phyloP scores from a whole-genome alignment of 2,329 filamentous ascomycete species.

The Colletotrichum cuscutae region DNA sequence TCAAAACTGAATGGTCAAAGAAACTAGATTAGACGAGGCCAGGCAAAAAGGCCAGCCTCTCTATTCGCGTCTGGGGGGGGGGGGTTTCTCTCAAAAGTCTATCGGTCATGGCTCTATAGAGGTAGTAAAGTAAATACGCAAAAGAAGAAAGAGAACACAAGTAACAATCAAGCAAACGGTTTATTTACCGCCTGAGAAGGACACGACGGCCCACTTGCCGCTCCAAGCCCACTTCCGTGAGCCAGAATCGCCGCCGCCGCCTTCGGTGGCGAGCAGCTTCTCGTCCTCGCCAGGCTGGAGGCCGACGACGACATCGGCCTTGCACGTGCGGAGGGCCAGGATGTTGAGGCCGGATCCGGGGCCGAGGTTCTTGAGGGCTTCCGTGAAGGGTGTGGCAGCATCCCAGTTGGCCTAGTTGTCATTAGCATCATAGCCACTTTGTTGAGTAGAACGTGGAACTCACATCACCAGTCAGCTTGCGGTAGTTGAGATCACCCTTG shows the following conservation, averaged over 20 bases:
- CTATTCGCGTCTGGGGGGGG: neutral
- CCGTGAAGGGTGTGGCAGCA: conserved; percentile 84
- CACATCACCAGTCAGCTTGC: conserved; percentile 91
- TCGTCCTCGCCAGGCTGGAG: conserved; percentile 87
- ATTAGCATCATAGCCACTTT: no score
- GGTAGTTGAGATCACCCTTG: conserved; percentile 97
- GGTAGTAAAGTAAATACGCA: no score
- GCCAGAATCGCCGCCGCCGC: conserved; percentile 76
- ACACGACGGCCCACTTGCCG: conserved; percentile 96
- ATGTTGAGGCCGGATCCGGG: conserved; percentile 84
- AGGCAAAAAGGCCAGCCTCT: neutral
- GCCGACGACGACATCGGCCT: conserved; percentile 94
- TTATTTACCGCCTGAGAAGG: conserved; percentile 63
- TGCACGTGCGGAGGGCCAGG: conserved; percentile 91
- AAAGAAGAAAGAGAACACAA: neutral
- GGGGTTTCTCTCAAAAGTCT: neutral
- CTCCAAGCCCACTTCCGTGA: conserved; percentile 92
- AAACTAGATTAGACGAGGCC: neutral
- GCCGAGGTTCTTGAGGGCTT: conserved; percentile 88
- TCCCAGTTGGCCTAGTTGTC: conserved; percentile 78
- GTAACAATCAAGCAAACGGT: neutral
- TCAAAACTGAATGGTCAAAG: no score
- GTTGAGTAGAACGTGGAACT: conserved; percentile 45
- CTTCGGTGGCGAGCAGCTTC: conserved; percentile 73
- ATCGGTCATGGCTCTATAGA: conserved; percentile 14